These are phyloP conservation scores for Coniochaeta prunicola DNA, from an alignment of 2,329 filamentous ascomycete genomes.

Conservation along the genomic window DNA sequence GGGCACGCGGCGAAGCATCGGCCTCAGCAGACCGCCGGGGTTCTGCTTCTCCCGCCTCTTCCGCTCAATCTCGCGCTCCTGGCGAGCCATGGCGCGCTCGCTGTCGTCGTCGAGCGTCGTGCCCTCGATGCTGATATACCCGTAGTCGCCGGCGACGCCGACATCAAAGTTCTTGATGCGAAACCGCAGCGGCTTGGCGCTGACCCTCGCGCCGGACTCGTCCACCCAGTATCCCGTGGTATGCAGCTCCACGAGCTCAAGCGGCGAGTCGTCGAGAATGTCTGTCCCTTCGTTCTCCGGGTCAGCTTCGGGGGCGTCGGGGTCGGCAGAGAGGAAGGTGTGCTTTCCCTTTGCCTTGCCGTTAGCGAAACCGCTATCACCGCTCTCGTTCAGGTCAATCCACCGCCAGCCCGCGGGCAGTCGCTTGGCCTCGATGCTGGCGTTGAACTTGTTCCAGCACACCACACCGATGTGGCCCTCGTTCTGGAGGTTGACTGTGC, in stretches of 20 bases:
- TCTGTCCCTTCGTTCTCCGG: conserved; percentile 21
- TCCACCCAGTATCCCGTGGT: conserved; percentile 70
- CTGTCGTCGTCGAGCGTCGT: conserved; percentile 69
- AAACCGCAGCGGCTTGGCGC: conserved; percentile 61
- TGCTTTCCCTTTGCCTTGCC: conserved; percentile 6
- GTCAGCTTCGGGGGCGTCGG: conserved; percentile 10
- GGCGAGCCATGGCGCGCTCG: conserved; percentile 52
- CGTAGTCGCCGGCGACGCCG: conserved; percentile 64
- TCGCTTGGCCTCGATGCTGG: conserved; percentile 70
- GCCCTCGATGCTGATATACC: conserved; percentile 79
- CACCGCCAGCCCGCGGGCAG: conserved; percentile 77
- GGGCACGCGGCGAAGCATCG: conserved; percentile 29
- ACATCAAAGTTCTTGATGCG: conserved; percentile 81
- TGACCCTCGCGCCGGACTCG: conserved; percentile 59
- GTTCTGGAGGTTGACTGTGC: conserved; percentile 76
- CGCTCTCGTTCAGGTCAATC: conserved; percentile 44
- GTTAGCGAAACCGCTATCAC: conserved; percentile 6
- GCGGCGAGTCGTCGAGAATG: conserved; percentile 31
- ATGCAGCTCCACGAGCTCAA: conserved; percentile 46
- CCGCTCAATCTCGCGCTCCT: conserved; percentile 38
- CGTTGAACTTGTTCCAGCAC: conserved; percentile 88
- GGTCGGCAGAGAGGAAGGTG: conserved; percentile 28
- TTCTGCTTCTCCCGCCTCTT: conserved; percentile 28
- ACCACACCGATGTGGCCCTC: conserved; percentile 84
- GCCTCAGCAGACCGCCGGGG: conserved; percentile 19